These are phyloP conservation scores for Esteya vermicola DNA, from an alignment of 2,329 filamentous ascomycete species.

Conservation along the genomic window DNA sequence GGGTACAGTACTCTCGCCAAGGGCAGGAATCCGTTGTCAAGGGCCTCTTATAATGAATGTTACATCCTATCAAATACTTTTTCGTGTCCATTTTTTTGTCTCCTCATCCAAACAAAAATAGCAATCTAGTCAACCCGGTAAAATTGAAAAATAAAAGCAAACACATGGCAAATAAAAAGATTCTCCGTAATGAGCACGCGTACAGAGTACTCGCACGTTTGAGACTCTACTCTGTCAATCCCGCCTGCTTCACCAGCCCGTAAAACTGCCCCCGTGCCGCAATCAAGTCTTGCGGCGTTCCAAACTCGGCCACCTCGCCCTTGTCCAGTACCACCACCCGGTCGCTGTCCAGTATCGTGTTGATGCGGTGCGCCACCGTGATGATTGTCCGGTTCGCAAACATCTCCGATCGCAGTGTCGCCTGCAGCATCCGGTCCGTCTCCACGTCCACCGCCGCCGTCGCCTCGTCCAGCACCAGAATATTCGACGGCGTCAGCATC, in stretches of 20 bases:
- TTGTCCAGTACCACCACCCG: constrained; percentile 87
- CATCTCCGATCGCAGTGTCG: constrained; percentile 45
- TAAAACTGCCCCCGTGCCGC: constrained; percentile 69
- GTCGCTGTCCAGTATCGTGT: constrained; percentile 84
- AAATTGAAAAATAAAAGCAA: no score
- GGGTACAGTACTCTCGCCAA: no score
- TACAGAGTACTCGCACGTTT: background rate
- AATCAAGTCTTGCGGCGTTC: constrained; percentile 67
- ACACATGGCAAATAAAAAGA: no score
- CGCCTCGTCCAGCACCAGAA: constrained; percentile 91
- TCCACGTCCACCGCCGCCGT: constrained; percentile 63
- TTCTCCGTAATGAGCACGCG: no score
- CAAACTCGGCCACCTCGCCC: constrained; percentile 84
- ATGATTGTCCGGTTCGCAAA: constrained; percentile 94
- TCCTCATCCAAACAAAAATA: no score
- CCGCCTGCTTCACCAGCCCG: constrained; percentile 81
- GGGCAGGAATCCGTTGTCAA: no score
- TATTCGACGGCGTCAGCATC: constrained; percentile 88
- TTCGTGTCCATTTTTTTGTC: no score
- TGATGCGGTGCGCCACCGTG: constrained; percentile 95
- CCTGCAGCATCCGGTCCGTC: constrained; percentile 53
- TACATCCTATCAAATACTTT: no score
- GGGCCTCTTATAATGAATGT: no score
- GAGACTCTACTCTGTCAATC: constrained; percentile 36
- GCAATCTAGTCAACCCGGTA: no score